Conservation (phyloP, 164 flowering plant species). For the Euptelea pleiosperma region DNA sequence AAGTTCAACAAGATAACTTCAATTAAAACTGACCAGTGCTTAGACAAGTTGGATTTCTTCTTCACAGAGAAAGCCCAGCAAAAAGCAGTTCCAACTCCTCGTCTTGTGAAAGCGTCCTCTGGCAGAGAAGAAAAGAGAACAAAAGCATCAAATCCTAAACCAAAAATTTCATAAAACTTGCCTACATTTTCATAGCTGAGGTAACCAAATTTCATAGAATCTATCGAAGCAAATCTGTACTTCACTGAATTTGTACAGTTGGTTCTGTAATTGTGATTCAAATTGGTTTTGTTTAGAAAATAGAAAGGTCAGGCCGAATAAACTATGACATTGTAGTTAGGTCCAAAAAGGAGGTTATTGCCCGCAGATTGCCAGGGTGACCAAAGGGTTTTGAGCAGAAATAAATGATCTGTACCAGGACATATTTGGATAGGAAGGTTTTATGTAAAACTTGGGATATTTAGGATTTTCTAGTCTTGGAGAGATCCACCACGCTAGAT, state of each 20-base stretch:
- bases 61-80: slow-evolving; percentile 59
- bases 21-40: slow-evolving; percentile 13
- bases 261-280: too few species aligned
- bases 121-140: slow-evolving; percentile 6
- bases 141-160: not conserved
- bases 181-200: not conserved
- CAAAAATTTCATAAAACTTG: not conserved
- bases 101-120: slow-evolving; percentile 60
- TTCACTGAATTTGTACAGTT: not conserved
- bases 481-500: too few species aligned
- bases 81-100: slow-evolving; percentile 76
- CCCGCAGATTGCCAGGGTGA: too few species aligned
- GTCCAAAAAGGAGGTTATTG: too few species aligned
- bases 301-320: too few species aligned
- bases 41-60: slow-evolving; percentile 1
- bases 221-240: not conserved
- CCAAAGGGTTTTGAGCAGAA: too few species aligned
- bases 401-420: too few species aligned
- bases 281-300: too few species aligned
- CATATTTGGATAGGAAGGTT: too few species aligned
- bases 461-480: too few species aligned
- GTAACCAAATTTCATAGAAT: not conserved
- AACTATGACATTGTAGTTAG: too few species aligned
- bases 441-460: too few species aligned
- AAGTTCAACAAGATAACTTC: not conserved